A percentile compares a stretch with the other conserved stretches of the same genome.
Conservation (phyloP, 768 basidiomycete genomes). For the Tubosaeta brunneosetosa region DNA sequence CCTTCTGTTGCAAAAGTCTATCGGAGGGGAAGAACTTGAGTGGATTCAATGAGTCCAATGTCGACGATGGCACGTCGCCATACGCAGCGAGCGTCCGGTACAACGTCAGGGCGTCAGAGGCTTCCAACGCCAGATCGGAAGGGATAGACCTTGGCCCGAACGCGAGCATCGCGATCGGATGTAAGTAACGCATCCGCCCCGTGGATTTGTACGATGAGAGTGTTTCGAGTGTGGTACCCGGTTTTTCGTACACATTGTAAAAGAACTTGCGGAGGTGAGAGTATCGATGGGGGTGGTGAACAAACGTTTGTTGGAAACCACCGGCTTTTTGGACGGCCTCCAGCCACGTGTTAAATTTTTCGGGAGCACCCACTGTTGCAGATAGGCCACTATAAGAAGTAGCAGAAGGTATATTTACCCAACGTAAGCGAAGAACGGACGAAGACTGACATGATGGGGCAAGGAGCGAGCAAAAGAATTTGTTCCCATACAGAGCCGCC, state of each 20-base stretch:
- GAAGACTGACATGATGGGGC: slow-evolving; percentile 59
- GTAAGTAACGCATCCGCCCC: slow-evolving; percentile 48
- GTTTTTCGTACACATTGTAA: slow-evolving; percentile 37
- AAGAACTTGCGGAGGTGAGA: slow-evolving; percentile 68
- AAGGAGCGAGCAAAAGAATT: slow-evolving; percentile 64
- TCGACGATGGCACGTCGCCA: slow-evolving; percentile 20
- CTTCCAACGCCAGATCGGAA: slow-evolving; percentile 59
- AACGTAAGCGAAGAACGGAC: background rate
- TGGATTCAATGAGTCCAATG: slow-evolving; percentile 36
- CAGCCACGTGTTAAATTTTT: slow-evolving; percentile 64
- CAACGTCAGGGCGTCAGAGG: slow-evolving; percentile 50
- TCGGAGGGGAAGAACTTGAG: slow-evolving; percentile 39
- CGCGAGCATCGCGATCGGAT: slow-evolving; percentile 58
- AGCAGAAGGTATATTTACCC: background rate
- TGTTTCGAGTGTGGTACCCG: slow-evolving; percentile 29
- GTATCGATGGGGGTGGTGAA: slow-evolving; percentile 65
- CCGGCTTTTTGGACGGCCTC: slow-evolving; percentile 54
- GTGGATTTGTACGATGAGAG: slow-evolving; percentile 36
- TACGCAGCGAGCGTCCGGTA: slow-evolving; percentile 40
- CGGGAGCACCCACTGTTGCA: slow-evolving; percentile 64
- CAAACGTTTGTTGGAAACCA: slow-evolving; percentile 53
- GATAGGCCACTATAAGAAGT: slow-evolving; percentile 51
- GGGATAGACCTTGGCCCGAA: slow-evolving; percentile 51
- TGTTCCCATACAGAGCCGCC: slow-evolving; percentile 73
- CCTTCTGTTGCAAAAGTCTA: slow-evolving; percentile 50